Evolutionary conservation across 441 rosid genomes (phyloP).

Genomic region (Pelargonium citronellum): DNA sequence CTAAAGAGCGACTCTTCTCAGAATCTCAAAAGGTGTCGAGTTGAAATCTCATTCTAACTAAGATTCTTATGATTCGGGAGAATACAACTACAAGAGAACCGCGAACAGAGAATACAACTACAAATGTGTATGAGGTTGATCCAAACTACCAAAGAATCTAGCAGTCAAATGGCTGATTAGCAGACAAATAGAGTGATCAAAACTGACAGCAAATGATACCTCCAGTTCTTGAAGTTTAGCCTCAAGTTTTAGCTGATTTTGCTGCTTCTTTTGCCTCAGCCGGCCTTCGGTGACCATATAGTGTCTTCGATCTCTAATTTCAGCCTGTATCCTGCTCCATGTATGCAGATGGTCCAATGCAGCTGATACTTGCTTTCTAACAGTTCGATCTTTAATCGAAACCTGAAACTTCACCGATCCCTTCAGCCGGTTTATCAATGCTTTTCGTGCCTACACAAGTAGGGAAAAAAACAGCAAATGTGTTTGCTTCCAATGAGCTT

Average conservation of each 20-base stretch:
- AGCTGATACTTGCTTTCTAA: slow-evolving; percentile 12
- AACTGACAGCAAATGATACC: slow-evolving; percentile 11
- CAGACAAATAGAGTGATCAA: neutral
- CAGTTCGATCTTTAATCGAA: slow-evolving; percentile 18
- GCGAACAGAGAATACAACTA: no score
- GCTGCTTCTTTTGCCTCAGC: slow-evolving; percentile 21
- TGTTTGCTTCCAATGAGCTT: no score
- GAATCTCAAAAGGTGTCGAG: no score
- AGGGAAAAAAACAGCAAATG: neutral
- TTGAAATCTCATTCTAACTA: no score
- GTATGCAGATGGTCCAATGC: slow-evolving; percentile 20
- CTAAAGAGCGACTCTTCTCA: no score
- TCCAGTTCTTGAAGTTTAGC: slow-evolving; percentile 25
- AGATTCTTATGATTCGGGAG: no score
- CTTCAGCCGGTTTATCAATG: slow-evolving; percentile 16
- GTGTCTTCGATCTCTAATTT: slow-evolving; percentile 22
- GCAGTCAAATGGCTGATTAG: neutral
- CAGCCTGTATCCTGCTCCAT: slow-evolving; percentile 26
- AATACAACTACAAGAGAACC: no score
- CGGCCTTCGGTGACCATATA: slow-evolving; percentile 23
- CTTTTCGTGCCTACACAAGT: slow-evolving; percentile 22
- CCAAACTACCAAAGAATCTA: neutral
- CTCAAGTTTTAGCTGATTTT: slow-evolving; percentile 23
- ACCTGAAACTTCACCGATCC: slow-evolving; percentile 16
- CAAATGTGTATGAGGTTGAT: no score